A percentile compares a stretch with the other conserved stretches of the same genome.
Evolutionary conservation across 2,329 filamentous ascomycete genomes (phyloP).

Genomic region (Blastomyces parvus): DNA sequence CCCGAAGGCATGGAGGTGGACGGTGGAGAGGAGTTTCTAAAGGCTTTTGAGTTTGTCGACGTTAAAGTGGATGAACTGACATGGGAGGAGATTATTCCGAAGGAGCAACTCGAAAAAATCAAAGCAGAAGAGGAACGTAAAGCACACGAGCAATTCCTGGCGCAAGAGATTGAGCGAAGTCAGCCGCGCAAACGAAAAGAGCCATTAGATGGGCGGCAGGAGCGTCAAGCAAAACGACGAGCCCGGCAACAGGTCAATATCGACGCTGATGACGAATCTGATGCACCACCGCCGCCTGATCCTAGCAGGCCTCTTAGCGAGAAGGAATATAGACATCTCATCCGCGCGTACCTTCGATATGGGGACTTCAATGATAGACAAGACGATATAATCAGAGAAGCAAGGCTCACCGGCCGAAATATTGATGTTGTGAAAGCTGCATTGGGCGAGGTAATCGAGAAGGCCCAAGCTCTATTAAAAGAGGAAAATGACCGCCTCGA

Average conservation of each 20-base stretch:
- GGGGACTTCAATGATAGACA: constrained; percentile 81
- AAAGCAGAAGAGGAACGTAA: constrained; percentile 82
- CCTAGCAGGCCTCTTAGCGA: constrained; percentile 83
- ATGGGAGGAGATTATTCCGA: constrained; percentile 98
- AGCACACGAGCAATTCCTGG: constrained; percentile 72
- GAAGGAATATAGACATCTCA: constrained; percentile 85
- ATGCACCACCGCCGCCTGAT: constrained; percentile 56
- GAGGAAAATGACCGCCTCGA: constrained; percentile 59
- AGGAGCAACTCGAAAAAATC: constrained; percentile 79
- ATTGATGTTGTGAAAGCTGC: constrained; percentile 66
- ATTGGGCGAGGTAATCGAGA: constrained; percentile 68
- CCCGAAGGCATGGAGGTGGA: constrained; percentile 90
- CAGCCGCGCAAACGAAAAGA: constrained; percentile 65
- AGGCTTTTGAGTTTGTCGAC: constrained; percentile 83
- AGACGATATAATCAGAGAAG: constrained; percentile 79
- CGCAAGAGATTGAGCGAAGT: constrained; percentile 72
- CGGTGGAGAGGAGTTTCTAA: constrained; percentile 92
- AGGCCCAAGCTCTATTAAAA: constrained; percentile 58
- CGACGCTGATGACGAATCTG: constrained; percentile 62
- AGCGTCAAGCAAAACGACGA: constrained; percentile 60
- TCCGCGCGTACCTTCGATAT: constrained; percentile 82
- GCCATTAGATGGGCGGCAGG: constrained; percentile 52
- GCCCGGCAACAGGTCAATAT: constrained; percentile 55
- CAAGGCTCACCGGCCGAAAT: constrained; percentile 74
- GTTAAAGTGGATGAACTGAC: constrained; percentile 89